phyloP scores from a whole-genome alignment of 441 rosid species.

The Capsella rubella region DNA sequence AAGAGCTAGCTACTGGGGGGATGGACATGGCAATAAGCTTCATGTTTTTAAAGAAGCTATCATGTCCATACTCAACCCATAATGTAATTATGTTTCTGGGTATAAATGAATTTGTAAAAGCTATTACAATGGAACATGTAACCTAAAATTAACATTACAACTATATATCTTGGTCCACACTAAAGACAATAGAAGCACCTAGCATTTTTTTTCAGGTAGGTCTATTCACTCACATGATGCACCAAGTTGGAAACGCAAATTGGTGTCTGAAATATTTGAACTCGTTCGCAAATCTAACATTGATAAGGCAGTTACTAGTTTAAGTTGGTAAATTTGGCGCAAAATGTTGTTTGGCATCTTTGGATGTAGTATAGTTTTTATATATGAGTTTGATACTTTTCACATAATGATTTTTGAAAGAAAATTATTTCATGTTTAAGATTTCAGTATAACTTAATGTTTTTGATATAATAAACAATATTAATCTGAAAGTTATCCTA shows the following conservation, averaged over 20 bases:
- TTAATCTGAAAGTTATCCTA: neutral
- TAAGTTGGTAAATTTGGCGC: neutral
- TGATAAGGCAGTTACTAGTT: neutral
- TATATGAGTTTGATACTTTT: neutral
- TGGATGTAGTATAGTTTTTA: neutral
- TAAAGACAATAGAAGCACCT: neutral
- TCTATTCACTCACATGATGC: neutral
- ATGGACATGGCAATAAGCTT: slow-evolving; percentile 4
- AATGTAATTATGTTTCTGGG: neutral
- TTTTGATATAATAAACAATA: neutral
- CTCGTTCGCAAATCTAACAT: neutral
- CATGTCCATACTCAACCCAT: neutral
- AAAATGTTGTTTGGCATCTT: neutral
- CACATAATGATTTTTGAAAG: neutral
- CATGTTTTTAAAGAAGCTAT: slow-evolving; percentile 9
- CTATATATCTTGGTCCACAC: neutral
- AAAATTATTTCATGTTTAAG: neutral
- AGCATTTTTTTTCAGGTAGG: neutral
- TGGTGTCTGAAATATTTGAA: neutral
- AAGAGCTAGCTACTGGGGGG: neutral
- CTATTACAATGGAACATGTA: neutral
- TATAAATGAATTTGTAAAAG: neutral
- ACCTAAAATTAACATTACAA: neutral
- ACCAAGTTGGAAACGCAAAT: neutral
- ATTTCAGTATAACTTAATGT: neutral